Percentiles rank a stretch among this genome's conserved stretches.
Conservation (phyloP, 441 rosid species). For the Capsella rubella region DNA sequence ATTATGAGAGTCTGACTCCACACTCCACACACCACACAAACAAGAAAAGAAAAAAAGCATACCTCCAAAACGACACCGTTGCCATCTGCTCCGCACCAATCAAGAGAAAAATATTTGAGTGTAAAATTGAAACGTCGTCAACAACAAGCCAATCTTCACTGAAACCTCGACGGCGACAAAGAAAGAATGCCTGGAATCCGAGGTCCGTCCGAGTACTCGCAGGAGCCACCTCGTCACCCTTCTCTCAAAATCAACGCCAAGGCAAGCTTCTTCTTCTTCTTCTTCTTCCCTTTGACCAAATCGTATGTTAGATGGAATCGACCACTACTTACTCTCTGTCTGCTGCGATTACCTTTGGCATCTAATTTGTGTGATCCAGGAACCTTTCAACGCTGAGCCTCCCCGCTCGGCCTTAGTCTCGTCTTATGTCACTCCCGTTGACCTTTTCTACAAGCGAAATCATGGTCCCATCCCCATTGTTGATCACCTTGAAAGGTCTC, state of each 20-base stretch:
- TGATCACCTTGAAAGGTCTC: constrained; percentile 73
- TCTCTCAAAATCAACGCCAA: constrained; percentile 75
- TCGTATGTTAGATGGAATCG: background rate
- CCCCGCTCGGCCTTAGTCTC: constrained; percentile 70
- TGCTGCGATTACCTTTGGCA: background rate
- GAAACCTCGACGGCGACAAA: background rate
- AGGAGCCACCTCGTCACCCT: constrained; percentile 84
- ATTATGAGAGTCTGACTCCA: no score
- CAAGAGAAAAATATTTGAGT: no score
- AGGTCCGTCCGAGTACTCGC: constrained; percentile 80
- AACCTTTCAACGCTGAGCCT: constrained; percentile 98
- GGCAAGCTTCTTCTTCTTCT: constrained; percentile 45
- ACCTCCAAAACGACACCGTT: background rate
- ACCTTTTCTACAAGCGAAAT: constrained; percentile 92
- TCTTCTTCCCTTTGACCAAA: background rate
- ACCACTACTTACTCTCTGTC: no score
- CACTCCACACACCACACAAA: no score
- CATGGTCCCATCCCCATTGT: constrained; percentile 92
- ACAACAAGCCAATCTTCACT: background rate
- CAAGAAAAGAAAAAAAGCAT: no score
- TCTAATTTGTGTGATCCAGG: constrained; percentile 50
- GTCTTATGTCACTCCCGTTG: constrained; percentile 85
- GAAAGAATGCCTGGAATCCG: constrained; percentile 75
- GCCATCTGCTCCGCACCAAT: no score
- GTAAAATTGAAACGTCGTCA: background rate